Evolutionary conservation across 1,284 basidiomycete species (phyloP), one percentile per base, ranked within the genome.

Genomic region (Puccinia novopanici): DNA sequence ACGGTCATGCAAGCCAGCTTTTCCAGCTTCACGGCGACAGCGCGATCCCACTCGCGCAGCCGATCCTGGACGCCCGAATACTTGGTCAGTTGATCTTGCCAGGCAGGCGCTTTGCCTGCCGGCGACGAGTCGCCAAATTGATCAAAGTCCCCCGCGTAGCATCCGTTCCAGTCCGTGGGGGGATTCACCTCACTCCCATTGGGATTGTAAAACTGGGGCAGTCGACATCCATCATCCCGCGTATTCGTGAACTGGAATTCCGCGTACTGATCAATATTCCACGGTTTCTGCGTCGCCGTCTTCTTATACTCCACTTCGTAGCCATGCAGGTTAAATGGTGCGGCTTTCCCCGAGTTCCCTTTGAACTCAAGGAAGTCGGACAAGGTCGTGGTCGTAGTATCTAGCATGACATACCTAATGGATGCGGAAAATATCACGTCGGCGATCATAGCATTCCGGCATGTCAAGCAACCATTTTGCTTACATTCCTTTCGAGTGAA

Each of bases 71-170:
- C 76, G 80, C 93, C 94, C 54, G 93, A 93, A 86, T 95, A 95
- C 86, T 96, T 96, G 83, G 93, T 90, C 42, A 96, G 87, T 86
- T 95, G 92, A 89, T 93, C 93, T 84, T 95, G 89, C 92, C 87
- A 87, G 84, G 87, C 86, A 55, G 86, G 86, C 84, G 55, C 93
- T 59, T 95, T 93, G 91, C 94, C 94, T 85, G 95, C 95, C 82
- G 94, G 94, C 85, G 95, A 93, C 89, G 93, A 92, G 87, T 96
- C 94, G 82, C 94, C 94, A 83, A 92, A 96, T 82, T 95, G 93
- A 86, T 96, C 94, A 84, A 95, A 95, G 82, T 94, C 92, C 40
- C 92, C 93, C 40, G 87, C 86, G 83, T 91, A 88, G 85, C 94
- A 96, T 42, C 94, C 93, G 59, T 89, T 87, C 42, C 87, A 85